Evolutionary conservation across 208 protist genomes (phyloP), one percentile per base, ranked within the genome.

Genomic region (Willaertia magna): DNA sequence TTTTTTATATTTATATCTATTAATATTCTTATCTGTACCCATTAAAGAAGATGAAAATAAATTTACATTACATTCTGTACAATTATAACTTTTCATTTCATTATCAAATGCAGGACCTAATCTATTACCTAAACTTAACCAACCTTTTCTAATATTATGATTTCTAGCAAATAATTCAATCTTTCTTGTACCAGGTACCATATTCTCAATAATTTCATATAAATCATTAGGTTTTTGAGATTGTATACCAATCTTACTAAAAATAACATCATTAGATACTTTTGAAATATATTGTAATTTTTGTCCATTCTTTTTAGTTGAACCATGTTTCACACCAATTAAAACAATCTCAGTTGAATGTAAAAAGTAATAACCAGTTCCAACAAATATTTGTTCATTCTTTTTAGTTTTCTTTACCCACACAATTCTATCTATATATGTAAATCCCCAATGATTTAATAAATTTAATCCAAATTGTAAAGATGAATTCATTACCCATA

Each of bases 91-190:
- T 39, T 12, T 76, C 67, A 76, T 46, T 67, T 84, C 52, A 26
- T 43, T 22, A 52, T 85, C 83, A 55, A 51, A 85, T 40, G 43
- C 26, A n/a, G 39, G 9, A 55, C 86, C 86, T 22, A 91, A 79
- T 75, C 88, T 48, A 79, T 90, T 90, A 40, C 89, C 89, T 9
- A 91, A 16, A n/a, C 88, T 89, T 20, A 91, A 75, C 89, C 89
- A 91, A 7, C 89, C 89, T 2, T 30, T 42, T 34, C 88, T 40
- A 48, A 89, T 87, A 61, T 90, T 90, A 55, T 91, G 85, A 74
- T 88, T 88, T 26, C 89, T 39, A 6, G 86, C 89, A 88, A 91
- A 91, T 20, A 91, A 61, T 83, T 91, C 89, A n/a, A 91, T 49
- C 40, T 91, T 90, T 39, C 88, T 74, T 3, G 79, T 81, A 7